Base-by-base conservation (phyloP, 495 filamentous ascomycete species). In the Penicillium mononematosum region DNA sequence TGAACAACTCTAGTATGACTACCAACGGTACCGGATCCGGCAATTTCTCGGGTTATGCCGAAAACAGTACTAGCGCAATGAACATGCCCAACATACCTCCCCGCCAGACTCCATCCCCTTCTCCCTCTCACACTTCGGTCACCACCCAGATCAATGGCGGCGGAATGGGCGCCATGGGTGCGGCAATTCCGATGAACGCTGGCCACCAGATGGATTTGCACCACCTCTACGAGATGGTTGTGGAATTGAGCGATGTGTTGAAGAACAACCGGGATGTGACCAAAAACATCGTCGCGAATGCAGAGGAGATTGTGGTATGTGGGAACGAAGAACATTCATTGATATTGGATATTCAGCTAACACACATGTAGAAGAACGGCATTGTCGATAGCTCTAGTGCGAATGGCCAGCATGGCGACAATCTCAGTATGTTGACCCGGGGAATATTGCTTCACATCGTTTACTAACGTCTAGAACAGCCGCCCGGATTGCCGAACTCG, bases 191-290 rank as follows among this genome's bases (percentile, higher is more conserved):
- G 19, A 86, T 87, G 66, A 88, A 86, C 53, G 89, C 89, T 22
- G 90, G 90, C 19, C 89, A 93, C 64, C 88, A 93, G 74, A 88
- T 89, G 75, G 91, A 96, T 68, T 83, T 94, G 58, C 90, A 91
- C 65, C 87, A 90, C 68, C 82, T 96, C 43, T 92, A 91, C 68
- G 81, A 85, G 45, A 88, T 92, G 82, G 87, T 96, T 17, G 79
- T 92, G 55, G 88, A 93, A 67, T 75, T 96, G 60, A 89, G 86
- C 57, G 83, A 86, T 24, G 81, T 90, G 55, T 78, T 92, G 19
- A 85, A 86, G 63, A 83, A 88, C 42, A 96, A 94, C 69, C 83
- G 89, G 52, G 86, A 88, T 53, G 82, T 88, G 49, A 87, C 89
- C 8, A 84, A 86, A 58, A 84, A 83, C 41, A 87, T 96, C 53